Percentiles rank a stretch among this genome's conserved stretches.
These are phyloP conservation scores for Trametes versicolor DNA, from an alignment of 1,284 basidiomycete genomes.

Conservation along the genomic window DNA sequence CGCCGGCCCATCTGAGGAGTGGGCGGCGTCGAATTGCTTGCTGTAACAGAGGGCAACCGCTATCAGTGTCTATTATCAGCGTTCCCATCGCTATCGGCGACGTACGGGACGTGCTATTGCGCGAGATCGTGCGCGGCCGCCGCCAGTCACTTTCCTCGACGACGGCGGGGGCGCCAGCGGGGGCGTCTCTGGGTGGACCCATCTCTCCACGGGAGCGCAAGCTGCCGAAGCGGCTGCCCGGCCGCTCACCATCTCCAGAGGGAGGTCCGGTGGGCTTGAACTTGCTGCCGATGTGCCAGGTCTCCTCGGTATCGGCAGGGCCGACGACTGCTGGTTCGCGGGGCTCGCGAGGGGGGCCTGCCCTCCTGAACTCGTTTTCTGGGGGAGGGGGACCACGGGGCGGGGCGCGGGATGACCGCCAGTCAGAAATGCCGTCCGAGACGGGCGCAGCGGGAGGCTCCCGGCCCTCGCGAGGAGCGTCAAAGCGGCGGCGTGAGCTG, in stretches of 20 bases:
- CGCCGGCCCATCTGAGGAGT: constrained; percentile 82
- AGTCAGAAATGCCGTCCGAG: constrained; percentile 71
- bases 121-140: constrained; percentile 51
- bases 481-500: constrained; percentile 69
- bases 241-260: constrained; percentile 45
- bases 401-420: constrained; percentile 71
- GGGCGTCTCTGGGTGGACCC: constrained; percentile 56
- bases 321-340: constrained; percentile 53
- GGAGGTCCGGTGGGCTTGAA: constrained; percentile 64
- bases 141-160: constrained; percentile 71
- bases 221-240: constrained; percentile 61
- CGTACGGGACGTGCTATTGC: constrained; percentile 71
- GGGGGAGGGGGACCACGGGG: constrained; percentile 46
- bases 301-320: constrained; percentile 80
- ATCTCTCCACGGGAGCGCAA: constrained; percentile 61
- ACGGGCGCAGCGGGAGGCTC: constrained; percentile 57
- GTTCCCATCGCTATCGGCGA: constrained; percentile 25
- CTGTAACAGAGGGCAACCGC: constrained; percentile 46
- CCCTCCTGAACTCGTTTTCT: constrained; percentile 62
- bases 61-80: background rate
- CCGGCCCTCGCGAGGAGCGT: constrained; percentile 57
- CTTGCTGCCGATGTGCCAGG: constrained; percentile 76
- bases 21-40: constrained; percentile 77
- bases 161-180: constrained; percentile 40
- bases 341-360: constrained; percentile 62